Evolutionary conservation across 192 early-diverging fungal species (phyloP).

Genomic region (Entomortierella beljakovae): DNA sequence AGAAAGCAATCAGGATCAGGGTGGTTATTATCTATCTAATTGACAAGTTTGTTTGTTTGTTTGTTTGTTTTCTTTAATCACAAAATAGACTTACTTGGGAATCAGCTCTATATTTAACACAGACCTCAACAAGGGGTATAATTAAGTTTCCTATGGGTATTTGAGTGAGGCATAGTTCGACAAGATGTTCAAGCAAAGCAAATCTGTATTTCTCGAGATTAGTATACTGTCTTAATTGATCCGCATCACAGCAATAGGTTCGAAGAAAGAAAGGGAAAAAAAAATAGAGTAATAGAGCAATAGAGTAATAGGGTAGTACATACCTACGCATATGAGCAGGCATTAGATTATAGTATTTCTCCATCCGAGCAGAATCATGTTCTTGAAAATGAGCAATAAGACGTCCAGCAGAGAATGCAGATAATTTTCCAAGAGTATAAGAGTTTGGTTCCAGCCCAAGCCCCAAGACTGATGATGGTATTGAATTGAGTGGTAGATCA

Average conservation of each 20-base stretch:
- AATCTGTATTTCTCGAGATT: conserved; percentile 12
- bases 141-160: conserved; percentile 30
- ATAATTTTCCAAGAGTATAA: conserved; percentile 10
- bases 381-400: conserved; percentile 13
- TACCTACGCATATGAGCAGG: conserved; percentile 40
- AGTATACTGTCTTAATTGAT: too few species aligned
- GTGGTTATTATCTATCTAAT: too few species aligned
- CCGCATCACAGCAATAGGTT: too few species aligned
- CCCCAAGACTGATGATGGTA: neutral
- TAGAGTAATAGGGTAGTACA: neutral
- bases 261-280: too few species aligned
- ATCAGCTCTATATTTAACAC: conserved; percentile 27
- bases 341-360: conserved; percentile 34
- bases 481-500: conserved; percentile 17
- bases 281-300: neutral
- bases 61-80: too few species aligned
- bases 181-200: conserved; percentile 34
- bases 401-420: conserved; percentile 32
- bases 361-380: neutral
- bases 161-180: conserved; percentile 14
- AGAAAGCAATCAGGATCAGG: neutral
- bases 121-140: conserved; percentile 19
- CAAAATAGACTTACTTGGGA: conserved; percentile 15
- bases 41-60: too few species aligned
- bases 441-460: neutral